Evolutionary conservation across 73 alveolate species (phyloP).

Genomic region (Stentor roeselii): DNA sequence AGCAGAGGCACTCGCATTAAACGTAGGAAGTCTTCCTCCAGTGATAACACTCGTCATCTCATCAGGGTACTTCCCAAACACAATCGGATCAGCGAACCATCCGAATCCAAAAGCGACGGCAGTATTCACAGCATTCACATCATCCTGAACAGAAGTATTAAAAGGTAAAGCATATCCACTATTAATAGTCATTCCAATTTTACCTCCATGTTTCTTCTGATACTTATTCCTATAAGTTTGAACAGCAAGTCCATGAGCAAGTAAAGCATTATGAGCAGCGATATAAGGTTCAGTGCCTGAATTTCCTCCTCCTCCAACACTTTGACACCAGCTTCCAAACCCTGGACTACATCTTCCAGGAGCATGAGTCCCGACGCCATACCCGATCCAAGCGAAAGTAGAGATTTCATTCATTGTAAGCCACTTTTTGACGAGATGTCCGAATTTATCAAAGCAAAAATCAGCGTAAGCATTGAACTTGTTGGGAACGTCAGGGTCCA

Average conservation of each 20-base stretch:
- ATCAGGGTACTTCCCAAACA: constrained; percentile 40
- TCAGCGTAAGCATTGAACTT: constrained; percentile 39
- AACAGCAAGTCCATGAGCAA: constrained; percentile 43
- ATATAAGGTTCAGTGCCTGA: constrained; percentile 42
- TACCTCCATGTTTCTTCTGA: constrained; percentile 33
- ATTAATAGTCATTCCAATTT: constrained; percentile 35
- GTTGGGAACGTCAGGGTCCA: constrained; percentile 20
- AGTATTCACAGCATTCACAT: constrained; percentile 29
- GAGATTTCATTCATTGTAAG: constrained; percentile 38
- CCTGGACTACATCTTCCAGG: no score
- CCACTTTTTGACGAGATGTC: constrained; percentile 37
- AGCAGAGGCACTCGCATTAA: constrained; percentile 20
- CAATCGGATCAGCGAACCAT: constrained; percentile 38
- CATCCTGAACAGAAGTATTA: constrained; percentile 35
- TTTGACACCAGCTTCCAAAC: background rate
- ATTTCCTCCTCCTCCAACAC: constrained; percentile 45
- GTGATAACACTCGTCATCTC: constrained; percentile 2
- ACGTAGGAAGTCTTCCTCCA: constrained; percentile 36
- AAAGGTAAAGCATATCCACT: constrained; percentile 29
- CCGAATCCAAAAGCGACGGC: constrained; percentile 13
- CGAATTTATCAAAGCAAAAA: constrained; percentile 35
- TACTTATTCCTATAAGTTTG: constrained; percentile 41
- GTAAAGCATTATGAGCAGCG: constrained; percentile 33
- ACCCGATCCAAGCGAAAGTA: constrained; percentile 43
- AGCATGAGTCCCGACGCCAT: constrained; percentile 38